phyloP scores from a whole-genome alignment of 352 stramenopile species.

The Nothophytophthora sp. region DNA sequence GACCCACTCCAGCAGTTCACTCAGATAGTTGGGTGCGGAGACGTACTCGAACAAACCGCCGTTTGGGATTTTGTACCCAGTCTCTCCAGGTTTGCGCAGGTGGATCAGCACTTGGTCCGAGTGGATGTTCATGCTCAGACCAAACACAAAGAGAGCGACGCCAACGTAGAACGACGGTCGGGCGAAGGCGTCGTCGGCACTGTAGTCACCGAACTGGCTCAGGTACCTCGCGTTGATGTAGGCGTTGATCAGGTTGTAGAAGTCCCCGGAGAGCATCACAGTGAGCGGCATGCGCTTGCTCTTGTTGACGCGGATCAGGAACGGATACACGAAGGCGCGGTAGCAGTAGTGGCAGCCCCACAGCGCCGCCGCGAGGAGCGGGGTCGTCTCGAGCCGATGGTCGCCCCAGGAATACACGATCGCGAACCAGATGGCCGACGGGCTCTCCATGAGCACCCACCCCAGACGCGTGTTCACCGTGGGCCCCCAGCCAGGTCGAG shows the following conservation, averaged over 20 bases:
- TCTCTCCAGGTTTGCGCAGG: constrained; percentile 58
- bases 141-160: constrained; percentile 45
- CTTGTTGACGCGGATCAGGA: constrained; percentile 55
- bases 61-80: constrained; percentile 55
- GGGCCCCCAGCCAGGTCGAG: constrained; percentile 55
- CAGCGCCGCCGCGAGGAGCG: constrained; percentile 48
- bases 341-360: constrained; percentile 76
- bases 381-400: constrained; percentile 34
- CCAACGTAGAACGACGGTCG: constrained; percentile 59
- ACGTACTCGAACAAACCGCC: constrained; percentile 71
- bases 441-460: constrained; percentile 76
- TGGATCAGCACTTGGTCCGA: constrained; percentile 72
- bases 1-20: constrained; percentile 74
- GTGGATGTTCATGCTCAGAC: constrained; percentile 64
- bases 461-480: constrained; percentile 56
- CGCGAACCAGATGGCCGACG: constrained; percentile 63
- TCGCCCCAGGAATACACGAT: constrained; percentile 49
- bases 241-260: constrained; percentile 75
- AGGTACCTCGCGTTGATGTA: constrained; percentile 74
- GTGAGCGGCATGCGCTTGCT: constrained; percentile 65
- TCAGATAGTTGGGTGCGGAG: constrained; percentile 79
- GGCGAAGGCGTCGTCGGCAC: constrained; percentile 25
- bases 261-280: constrained; percentile 49
- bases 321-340: constrained; percentile 68
- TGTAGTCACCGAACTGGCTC: constrained; percentile 62